Evolutionary conservation across 1,284 basidiomycete species (phyloP).

Genomic region (Singerocomus inundabilis): DNA sequence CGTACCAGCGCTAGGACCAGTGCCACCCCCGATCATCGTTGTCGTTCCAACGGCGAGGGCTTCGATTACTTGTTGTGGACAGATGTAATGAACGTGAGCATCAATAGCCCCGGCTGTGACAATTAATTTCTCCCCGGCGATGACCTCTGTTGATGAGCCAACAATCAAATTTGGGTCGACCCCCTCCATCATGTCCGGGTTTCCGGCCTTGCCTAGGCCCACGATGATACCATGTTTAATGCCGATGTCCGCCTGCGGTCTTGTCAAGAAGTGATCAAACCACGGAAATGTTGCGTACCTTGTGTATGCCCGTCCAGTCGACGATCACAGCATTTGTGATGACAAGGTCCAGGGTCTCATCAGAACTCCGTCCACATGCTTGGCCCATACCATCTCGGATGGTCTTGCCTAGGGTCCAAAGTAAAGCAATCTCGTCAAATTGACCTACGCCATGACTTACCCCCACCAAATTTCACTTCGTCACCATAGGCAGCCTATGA

Average conservation of each 20-base stretch:
- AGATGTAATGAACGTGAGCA: slow-evolving; percentile 92
- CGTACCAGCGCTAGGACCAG: slow-evolving; percentile 88
- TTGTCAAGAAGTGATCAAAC: background rate
- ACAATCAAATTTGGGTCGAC: slow-evolving; percentile 77
- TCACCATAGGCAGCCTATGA: slow-evolving; percentile 83
- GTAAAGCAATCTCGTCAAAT: slow-evolving; percentile 9
- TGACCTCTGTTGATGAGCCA: slow-evolving; percentile 89
- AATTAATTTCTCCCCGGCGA: slow-evolving; percentile 94
- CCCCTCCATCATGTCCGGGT: slow-evolving; percentile 89
- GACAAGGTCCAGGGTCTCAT: slow-evolving; percentile 82
- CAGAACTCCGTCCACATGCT: slow-evolving; percentile 69
- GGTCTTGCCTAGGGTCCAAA: slow-evolving; percentile 65
- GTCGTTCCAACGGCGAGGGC: slow-evolving; percentile 75
- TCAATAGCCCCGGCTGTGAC: slow-evolving; percentile 94
- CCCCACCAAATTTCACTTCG: slow-evolving; percentile 98
- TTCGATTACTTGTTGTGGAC: slow-evolving; percentile 83
- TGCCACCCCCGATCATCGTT: slow-evolving; percentile 90
- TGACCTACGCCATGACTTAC: slow-evolving; percentile 35
- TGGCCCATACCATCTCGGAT: slow-evolving; percentile 98
- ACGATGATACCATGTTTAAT: slow-evolving; percentile 83
- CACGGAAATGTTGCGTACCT: slow-evolving; percentile 45
- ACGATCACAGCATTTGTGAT: slow-evolving; percentile 95
- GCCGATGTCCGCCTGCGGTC: slow-evolving; percentile 88
- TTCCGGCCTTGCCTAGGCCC: slow-evolving; percentile 96
- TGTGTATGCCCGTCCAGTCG: slow-evolving; percentile 95